phyloP scores from a whole-genome alignment of 306 rosid genomes.

The Herpetospermum pedunculosum region DNA sequence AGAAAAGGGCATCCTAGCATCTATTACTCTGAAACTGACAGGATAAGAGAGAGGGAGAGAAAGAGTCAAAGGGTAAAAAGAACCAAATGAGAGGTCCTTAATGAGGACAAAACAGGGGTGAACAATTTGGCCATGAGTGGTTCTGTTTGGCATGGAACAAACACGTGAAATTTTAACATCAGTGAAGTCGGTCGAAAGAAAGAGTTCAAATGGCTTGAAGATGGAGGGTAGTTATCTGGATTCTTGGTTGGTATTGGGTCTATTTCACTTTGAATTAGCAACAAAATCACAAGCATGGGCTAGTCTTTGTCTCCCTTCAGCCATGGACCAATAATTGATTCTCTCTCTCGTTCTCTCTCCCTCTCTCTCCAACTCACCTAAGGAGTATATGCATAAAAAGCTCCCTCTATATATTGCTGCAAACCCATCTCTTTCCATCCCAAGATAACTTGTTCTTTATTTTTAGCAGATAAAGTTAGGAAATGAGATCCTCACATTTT shows the following conservation, averaged over 20 bases:
- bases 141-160: slow-evolving; percentile 49
- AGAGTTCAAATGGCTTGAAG: slow-evolving; percentile 2
- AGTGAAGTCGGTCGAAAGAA: not conserved
- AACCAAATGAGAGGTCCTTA: slow-evolving; percentile 9
- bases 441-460: slow-evolving; percentile 10
- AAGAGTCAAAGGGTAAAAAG: not conserved
- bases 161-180: slow-evolving; percentile 25
- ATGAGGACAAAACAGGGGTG: slow-evolving; percentile 49
- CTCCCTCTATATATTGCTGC: slow-evolving; percentile 27
- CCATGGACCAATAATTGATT: slow-evolving; percentile 50
- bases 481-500: slow-evolving; percentile 32
- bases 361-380: not conserved
- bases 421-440: slow-evolving; percentile 19
- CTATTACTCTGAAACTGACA: slow-evolving; percentile 5
- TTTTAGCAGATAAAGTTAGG: not conserved
- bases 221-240: not conserved
- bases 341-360: not conserved
- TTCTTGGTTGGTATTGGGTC: slow-evolving; percentile 9
- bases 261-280: slow-evolving; percentile 23
- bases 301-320: slow-evolving; percentile 45
- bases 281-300: slow-evolving; percentile 52
- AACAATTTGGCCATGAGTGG: slow-evolving; percentile 34
- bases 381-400: not conserved
- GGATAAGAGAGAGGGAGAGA: not conserved
- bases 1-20: not conserved